Conservation (phyloP, 73 alveolate genomes). For the Paramecium sonneborni region DNA sequence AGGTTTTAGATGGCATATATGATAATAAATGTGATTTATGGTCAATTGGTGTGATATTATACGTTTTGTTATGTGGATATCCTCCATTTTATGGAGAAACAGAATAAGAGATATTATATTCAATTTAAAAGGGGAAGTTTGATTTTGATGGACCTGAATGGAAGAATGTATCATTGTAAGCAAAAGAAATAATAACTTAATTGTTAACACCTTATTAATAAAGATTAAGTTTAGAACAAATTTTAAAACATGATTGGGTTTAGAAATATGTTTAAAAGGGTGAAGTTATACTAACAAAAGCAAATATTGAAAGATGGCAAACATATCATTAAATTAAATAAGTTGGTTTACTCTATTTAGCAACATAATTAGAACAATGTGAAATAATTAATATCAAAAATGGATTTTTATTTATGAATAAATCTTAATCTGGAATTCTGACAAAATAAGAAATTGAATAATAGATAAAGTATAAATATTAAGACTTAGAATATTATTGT, state of each 20-base stretch:
- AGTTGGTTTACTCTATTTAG: background rate
- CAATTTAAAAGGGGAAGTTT: conserved; percentile 59
- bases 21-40: conserved; percentile 76
- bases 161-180: conserved; percentile 62
- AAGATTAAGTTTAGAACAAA: background rate
- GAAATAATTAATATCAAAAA: background rate
- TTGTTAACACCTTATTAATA: conserved; percentile 59
- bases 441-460: background rate
- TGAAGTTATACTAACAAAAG: background rate
- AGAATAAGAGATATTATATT: conserved; percentile 69
- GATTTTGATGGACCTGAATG: conserved; percentile 73
- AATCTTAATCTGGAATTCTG: background rate
- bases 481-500: no score
- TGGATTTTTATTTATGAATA: conserved; percentile 50
- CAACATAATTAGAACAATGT: conserved; percentile 25
- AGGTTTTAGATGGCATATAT: conserved; percentile 69
- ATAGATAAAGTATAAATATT: background rate
- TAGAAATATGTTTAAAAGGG: background rate
- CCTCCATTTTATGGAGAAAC: conserved; percentile 78
- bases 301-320: background rate
- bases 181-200: conserved; percentile 71
- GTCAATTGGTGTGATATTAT: conserved; percentile 74
- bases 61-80: conserved; percentile 72
- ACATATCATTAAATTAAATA: background rate
- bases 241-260: conserved; percentile 33